These are phyloP conservation scores for Candida chauliodis DNA, from an alignment of 805 yeast genomes.

Conservation along the genomic window DNA sequence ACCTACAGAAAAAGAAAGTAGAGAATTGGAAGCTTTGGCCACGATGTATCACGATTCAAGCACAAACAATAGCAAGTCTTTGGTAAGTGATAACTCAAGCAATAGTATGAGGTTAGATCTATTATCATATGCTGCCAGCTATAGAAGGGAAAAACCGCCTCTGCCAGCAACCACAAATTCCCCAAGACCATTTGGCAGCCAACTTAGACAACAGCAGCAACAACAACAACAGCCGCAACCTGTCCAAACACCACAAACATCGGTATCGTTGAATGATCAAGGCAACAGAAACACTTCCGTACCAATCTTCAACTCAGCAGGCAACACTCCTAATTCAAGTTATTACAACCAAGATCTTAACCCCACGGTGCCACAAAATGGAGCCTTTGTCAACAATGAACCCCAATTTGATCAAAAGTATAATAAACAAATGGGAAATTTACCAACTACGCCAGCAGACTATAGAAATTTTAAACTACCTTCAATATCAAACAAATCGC, in stretches of 20 bases:
- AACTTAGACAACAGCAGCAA: not conserved
- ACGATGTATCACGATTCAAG: conserved; percentile 9
- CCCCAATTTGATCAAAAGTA: not conserved
- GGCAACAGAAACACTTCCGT: not conserved
- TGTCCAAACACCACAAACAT: not conserved
- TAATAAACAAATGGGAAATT: not conserved
- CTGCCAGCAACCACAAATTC: not conserved
- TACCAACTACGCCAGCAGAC: conserved; percentile 1
- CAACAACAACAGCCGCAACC: not conserved
- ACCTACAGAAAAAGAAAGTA: conserved; percentile 14
- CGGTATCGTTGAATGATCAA: conserved; percentile 1
- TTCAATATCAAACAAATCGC: conserved; percentile 3
- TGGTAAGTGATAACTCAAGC: conserved; percentile 2
- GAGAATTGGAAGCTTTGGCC: conserved; percentile 18
- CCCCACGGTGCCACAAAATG: not conserved
- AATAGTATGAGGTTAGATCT: conserved; percentile 28
- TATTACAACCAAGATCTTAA: not conserved
- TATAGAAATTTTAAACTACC: conserved; percentile 9
- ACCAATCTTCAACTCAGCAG: conserved; percentile 8
- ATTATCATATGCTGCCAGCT: conserved; percentile 39
- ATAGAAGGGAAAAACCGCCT: conserved; percentile 17
- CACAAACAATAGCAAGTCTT: conserved; percentile 1
- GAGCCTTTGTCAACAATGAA: not conserved
- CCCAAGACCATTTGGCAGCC: not conserved
- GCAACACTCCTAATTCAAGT: conserved; percentile 6